Conservation (phyloP, 805 yeast genomes). For the Debaryomyces maramus region DNA sequence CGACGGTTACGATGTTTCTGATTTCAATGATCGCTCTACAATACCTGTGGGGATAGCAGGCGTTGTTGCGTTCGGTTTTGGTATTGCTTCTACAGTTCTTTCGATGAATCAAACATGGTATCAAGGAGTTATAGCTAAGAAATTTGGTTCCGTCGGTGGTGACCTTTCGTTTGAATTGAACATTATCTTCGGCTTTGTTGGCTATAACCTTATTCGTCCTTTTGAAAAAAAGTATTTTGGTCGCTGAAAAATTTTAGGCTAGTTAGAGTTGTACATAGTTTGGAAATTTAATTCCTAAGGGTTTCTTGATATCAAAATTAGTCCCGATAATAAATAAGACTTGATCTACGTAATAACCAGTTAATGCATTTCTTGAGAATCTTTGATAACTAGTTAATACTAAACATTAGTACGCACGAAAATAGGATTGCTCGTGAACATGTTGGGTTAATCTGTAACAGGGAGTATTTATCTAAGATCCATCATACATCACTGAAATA, state of each 20-base stretch:
- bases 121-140: constrained; percentile 29
- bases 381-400: no score
- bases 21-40: constrained; percentile 22
- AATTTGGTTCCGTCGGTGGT: constrained; percentile 25
- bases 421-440: no score
- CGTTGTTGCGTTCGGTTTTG: constrained; percentile 26
- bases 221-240: constrained; percentile 30
- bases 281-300: neutral
- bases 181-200: constrained; percentile 27
- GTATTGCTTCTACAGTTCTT: constrained; percentile 32
- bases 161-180: constrained; percentile 34
- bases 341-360: no score
- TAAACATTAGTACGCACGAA: no score
- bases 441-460: no score
- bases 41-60: constrained; percentile 35
- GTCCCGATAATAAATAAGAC: no score
- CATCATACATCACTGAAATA: no score
- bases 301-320: no score
- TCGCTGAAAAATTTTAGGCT: constrained; percentile 17
- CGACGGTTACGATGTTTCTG: constrained; percentile 25
- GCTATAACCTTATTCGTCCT: constrained; percentile 27
- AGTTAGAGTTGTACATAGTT: neutral
- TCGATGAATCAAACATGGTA: constrained; percentile 38
- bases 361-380: no score
- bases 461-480: no score